phyloP scores from a whole-genome alignment of 2,329 filamentous ascomycete species.

The Botrytis byssoidea region DNA sequence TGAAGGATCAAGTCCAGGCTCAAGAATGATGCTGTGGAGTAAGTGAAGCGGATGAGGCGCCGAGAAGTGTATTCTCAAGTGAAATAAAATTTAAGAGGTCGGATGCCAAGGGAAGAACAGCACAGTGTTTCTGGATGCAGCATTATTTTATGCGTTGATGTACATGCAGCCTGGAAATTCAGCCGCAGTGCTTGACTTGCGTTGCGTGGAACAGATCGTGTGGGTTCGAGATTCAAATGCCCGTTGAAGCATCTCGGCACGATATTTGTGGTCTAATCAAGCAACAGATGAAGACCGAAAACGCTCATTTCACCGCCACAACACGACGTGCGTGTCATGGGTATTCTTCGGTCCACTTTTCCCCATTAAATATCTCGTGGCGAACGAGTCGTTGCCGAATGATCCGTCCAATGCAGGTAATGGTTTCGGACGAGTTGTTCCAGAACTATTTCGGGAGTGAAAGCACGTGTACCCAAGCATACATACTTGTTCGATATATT shows the following conservation, averaged over 20 bases:
- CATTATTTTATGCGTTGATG: neutral
- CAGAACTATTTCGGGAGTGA: neutral
- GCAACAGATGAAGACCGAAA: neutral
- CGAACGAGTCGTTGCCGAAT: neutral
- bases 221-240: neutral
- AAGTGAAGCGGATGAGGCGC: neutral
- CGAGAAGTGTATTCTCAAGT: neutral
- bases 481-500: neutral
- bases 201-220: neutral
- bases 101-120: neutral
- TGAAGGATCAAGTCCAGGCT: neutral
- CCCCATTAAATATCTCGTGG: no score
- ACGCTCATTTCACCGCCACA: conserved; percentile 5
- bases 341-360: neutral
- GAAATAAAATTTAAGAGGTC: neutral
- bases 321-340: neutral
- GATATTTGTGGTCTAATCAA: neutral
- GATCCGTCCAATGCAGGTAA: neutral
- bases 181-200: neutral
- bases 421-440: neutral
- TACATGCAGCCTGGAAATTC: neutral
- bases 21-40: neutral
- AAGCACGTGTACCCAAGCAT: neutral
- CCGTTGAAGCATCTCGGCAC: neutral
- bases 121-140: neutral